These are phyloP conservation scores for Amaranthus hypochondriacus DNA, from an alignment of 148 eudicot species.

Conservation along the genomic window DNA sequence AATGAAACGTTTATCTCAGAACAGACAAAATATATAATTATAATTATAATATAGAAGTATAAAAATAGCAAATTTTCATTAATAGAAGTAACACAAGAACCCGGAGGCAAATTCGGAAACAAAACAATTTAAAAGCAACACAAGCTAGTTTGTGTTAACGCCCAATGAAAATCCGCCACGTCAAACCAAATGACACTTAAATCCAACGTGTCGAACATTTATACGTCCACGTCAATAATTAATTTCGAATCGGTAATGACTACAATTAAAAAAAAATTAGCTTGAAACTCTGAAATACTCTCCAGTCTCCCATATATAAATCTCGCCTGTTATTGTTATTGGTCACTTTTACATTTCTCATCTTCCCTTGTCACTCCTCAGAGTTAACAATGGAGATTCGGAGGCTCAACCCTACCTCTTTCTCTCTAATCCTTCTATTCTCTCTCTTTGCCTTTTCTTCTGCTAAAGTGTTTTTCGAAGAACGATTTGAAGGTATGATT, in stretches of 20 bases:
- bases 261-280: not conserved
- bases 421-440: conserved; percentile 55
- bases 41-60: too few relatives aligned
- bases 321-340: not conserved
- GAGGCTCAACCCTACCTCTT: conserved; percentile 44
- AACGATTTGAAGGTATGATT: conserved; percentile 62
- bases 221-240: conserved; percentile 32
- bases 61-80: not conserved
- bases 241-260: conserved; percentile 8
- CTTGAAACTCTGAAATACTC: conserved; percentile 5
- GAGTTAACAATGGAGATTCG: conserved; percentile 50
- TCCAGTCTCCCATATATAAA: not conserved
- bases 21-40: too few relatives aligned
- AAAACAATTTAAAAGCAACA: not conserved
- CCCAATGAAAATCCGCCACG: conserved; percentile 41
- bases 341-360: conserved; percentile 17
- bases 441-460: conserved; percentile 54
- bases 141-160: conserved; percentile 10
- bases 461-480: conserved; percentile 76
- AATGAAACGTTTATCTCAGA: too few relatives aligned
- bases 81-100: not conserved
- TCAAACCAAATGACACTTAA: conserved; percentile 32
- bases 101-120: conserved; percentile 7
- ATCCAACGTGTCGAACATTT: conserved; percentile 15
- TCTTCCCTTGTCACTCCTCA: conserved; percentile 6